These are phyloP conservation scores for Endogone sp. DNA, from an alignment of 192 early-diverging fungal genomes.

Conservation along the genomic window DNA sequence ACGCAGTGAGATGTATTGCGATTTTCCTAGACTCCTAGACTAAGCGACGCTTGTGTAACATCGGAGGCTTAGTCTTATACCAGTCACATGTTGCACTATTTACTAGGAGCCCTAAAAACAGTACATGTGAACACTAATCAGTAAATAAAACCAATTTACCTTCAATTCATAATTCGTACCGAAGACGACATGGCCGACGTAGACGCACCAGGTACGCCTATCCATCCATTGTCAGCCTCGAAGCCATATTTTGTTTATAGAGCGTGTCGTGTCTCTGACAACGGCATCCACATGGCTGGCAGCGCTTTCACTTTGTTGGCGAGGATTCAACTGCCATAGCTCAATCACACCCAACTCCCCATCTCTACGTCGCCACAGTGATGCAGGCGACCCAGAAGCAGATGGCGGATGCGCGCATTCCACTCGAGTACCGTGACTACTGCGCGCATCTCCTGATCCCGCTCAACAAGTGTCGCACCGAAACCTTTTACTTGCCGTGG, in stretches of 20 bases:
- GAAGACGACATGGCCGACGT: not conserved
- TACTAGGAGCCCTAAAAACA: too few species aligned
- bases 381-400: conserved; percentile 88
- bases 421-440: conserved; percentile 88
- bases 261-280: not conserved
- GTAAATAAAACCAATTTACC: too few species aligned
- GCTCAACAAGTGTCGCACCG: conserved; percentile 87
- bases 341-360: not conserved
- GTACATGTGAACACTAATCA: too few species aligned
- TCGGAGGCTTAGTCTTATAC: too few species aligned
- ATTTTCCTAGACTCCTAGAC: too few species aligned
- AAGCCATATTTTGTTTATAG: too few species aligned
- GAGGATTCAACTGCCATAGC: not conserved
- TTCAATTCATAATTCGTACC: too few species aligned
- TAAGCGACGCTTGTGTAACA: too few species aligned
- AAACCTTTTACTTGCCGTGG: conserved; percentile 87
- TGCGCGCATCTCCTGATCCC: conserved; percentile 89
- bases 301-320: not conserved
- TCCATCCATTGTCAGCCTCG: not conserved
- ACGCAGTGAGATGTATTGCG: not conserved
- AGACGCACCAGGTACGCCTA: not conserved
- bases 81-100: too few species aligned
- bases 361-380: conserved; percentile 30
- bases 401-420: conserved; percentile 78
- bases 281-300: not conserved